These are phyloP conservation scores for Echinochloa phyllopogon DNA, from an alignment of 176 grass and related monocot species.

Conservation along the genomic window DNA sequence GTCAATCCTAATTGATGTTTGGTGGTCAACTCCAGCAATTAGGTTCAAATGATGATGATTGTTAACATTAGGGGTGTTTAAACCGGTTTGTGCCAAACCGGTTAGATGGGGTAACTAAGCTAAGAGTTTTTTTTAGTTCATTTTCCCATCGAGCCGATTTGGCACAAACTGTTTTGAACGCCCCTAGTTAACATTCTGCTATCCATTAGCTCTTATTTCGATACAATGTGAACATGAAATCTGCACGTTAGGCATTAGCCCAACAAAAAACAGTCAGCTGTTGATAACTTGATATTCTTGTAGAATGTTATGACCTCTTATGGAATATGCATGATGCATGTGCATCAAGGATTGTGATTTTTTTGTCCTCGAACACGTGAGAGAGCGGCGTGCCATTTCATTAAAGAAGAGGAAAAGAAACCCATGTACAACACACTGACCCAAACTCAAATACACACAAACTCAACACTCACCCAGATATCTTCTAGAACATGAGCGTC, in stretches of 20 bases:
- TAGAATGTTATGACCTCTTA: not conserved
- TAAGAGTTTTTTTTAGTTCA: not conserved
- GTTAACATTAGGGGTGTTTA: not conserved
- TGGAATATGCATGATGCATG: constrained; percentile 4
- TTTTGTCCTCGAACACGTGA: not conserved
- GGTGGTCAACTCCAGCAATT: constrained; percentile 5
- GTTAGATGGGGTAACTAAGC: not conserved
- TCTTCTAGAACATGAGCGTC: not conserved
- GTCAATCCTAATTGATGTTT: not conserved
- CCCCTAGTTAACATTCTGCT: not conserved
- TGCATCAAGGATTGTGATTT: not conserved
- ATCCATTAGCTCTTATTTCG: not conserved
- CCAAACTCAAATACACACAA: not conserved
- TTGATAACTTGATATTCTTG: not conserved
- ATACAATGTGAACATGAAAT: not conserved
- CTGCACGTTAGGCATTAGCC: constrained; percentile 7
- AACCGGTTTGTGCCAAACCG: not conserved
- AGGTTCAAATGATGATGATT: not conserved
- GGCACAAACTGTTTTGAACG: not conserved
- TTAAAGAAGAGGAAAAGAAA: not conserved
- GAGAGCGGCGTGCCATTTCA: not conserved
- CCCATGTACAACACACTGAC: not conserved
- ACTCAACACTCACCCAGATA: not conserved
- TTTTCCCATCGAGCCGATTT: not conserved
- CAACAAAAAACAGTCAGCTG: not conserved